phyloP scores from a whole-genome alignment of 495 filamentous ascomycete species.

The Niebla homalea region DNA sequence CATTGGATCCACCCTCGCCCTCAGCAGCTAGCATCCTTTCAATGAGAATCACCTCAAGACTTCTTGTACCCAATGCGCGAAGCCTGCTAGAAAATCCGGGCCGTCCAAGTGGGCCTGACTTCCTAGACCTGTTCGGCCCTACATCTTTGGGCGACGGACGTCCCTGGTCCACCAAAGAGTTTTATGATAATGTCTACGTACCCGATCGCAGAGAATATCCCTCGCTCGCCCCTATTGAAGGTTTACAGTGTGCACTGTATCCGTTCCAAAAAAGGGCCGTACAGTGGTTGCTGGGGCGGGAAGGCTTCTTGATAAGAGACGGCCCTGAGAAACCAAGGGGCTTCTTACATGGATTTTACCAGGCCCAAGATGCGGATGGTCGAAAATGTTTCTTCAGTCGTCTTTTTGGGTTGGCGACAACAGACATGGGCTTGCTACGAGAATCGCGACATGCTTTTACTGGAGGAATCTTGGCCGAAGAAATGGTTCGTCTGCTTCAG shows the following conservation, averaged over 20 bases:
- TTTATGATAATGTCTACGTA: constrained; percentile 53
- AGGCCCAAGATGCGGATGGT: constrained; percentile 36
- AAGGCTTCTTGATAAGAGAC: constrained; percentile 28
- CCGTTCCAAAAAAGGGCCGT: constrained; percentile 65
- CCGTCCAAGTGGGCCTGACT: constrained; percentile 2
- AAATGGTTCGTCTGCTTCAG: constrained; percentile 43
- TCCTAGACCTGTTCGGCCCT: constrained; percentile 7
- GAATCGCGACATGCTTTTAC: constrained; percentile 25
- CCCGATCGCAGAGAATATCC: constrained; percentile 21
- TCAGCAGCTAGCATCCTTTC: background rate
- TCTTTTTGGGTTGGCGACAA: constrained; percentile 47
- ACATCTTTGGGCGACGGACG: background rate
- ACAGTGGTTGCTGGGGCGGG: constrained; percentile 51
- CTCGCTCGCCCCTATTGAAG: constrained; percentile 18
- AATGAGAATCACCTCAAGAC: background rate
- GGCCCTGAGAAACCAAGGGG: background rate
- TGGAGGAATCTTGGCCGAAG: constrained; percentile 71
- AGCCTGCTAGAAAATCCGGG: constrained; percentile 3
- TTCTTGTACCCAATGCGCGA: constrained; percentile 9
- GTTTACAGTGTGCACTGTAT: constrained; percentile 42
- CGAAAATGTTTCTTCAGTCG: constrained; percentile 45
- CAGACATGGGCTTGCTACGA: constrained; percentile 34
- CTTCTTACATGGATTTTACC: constrained; percentile 16
- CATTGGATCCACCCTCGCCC: background rate
- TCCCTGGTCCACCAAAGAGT: constrained; percentile 41